Evolutionary conservation across 495 filamentous ascomycete species (phyloP).

Genomic region (Neurospora sp.): DNA sequence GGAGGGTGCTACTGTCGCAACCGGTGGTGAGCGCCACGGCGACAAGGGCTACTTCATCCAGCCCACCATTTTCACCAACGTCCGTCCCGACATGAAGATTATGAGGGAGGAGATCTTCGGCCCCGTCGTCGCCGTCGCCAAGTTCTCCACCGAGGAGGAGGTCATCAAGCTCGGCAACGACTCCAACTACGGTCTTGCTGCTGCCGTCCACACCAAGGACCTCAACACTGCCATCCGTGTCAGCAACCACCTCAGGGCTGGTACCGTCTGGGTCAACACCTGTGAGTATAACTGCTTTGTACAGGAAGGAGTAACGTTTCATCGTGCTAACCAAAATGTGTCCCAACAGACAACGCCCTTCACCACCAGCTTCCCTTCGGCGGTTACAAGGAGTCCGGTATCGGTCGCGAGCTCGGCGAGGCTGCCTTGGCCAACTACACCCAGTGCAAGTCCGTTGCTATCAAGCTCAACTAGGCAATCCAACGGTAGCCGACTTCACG

Average conservation of each 20-base stretch:
- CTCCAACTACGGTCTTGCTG: slow-evolving; percentile 78
- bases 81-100: slow-evolving; percentile 90
- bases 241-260: slow-evolving; percentile 68
- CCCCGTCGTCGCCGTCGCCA: slow-evolving; percentile 85
- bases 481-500: not conserved
- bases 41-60: slow-evolving; percentile 93
- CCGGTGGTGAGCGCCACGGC: slow-evolving; percentile 82
- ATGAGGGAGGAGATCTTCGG: slow-evolving; percentile 98
- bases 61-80: slow-evolving; percentile 92
- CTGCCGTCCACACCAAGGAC: slow-evolving; percentile 86
- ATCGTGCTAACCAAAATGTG: not conserved
- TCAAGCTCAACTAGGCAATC: slow-evolving; percentile 16
- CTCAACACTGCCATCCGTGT: slow-evolving; percentile 90
- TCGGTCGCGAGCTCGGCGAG: slow-evolving; percentile 91
- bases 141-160: slow-evolving; percentile 86
- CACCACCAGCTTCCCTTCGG: slow-evolving; percentile 72
- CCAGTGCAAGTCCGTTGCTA: slow-evolving; percentile 55
- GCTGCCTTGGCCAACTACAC: slow-evolving; percentile 89
- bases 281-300: slow-evolving; percentile 36
- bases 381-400: slow-evolving; percentile 87
- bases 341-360: slow-evolving; percentile 55
- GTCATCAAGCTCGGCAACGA: slow-evolving; percentile 73
- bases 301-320: not conserved
- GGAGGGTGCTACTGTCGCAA: slow-evolving; percentile 73
- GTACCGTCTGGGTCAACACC: slow-evolving; percentile 89